phyloP scores from a whole-genome alignment of 169 alveolate species.

The Babesia bigemina region DNA sequence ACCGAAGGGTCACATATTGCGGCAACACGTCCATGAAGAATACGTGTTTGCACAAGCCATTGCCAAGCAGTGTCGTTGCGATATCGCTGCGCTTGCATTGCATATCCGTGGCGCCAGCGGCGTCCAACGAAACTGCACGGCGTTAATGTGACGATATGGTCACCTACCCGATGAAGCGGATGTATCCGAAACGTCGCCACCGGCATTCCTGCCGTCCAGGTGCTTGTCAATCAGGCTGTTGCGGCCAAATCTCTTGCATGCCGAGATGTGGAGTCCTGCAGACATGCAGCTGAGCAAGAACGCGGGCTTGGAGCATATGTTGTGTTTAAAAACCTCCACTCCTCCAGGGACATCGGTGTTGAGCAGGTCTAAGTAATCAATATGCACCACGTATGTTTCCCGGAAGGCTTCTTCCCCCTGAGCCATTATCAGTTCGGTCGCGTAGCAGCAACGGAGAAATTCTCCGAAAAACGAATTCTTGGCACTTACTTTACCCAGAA shows the following conservation, averaged over 20 bases:
- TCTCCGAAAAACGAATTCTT: not conserved
- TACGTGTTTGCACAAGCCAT: conserved; percentile 12
- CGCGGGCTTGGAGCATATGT: conserved; percentile 35
- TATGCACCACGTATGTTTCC: conserved; percentile 16
- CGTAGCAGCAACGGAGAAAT: not conserved
- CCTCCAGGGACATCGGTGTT: conserved; percentile 24
- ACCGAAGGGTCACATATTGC: conserved; percentile 17
- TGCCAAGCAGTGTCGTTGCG: conserved; percentile 10
- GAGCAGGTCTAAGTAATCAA: conserved; percentile 27
- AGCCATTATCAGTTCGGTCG: not conserved
- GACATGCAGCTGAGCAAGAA: conserved; percentile 31
- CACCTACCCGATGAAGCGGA: not conserved
- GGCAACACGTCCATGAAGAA: conserved; percentile 17
- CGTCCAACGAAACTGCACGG: not conserved
- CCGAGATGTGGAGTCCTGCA: conserved; percentile 32
- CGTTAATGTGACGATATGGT: too few species aligned
- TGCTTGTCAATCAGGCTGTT: not conserved
- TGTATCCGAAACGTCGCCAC: too few species aligned
- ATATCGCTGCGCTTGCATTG: not conserved
- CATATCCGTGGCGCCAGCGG: not conserved
- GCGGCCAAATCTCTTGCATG: not conserved
- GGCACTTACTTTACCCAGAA: conserved; percentile 22
- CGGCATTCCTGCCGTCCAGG: too few species aligned
- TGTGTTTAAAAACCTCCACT: conserved; percentile 33
- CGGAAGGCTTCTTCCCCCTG: conserved; percentile 28